Percentiles rank a stretch among this genome's conserved stretches.
phyloP scores from a whole-genome alignment of 139 green algal genomes.

The Yamagishiella unicocca region DNA sequence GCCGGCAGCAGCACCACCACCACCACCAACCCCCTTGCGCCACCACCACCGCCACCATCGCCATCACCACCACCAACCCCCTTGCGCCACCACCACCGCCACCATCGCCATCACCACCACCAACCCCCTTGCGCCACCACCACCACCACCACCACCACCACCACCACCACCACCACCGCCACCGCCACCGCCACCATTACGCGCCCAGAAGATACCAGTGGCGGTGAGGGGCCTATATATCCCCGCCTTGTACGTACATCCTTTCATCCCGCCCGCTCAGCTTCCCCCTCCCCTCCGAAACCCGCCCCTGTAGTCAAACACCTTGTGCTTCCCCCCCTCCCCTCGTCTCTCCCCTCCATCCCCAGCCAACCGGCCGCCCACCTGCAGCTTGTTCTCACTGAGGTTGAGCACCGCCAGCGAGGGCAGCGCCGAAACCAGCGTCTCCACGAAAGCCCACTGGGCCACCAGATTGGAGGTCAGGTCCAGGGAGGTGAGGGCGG shows the following conservation, averaged over 20 bases:
- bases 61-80: not conserved
- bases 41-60: not conserved
- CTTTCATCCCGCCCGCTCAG: too few species aligned
- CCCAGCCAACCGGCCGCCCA: conserved; percentile 28
- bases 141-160: not conserved
- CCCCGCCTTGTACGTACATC: too few species aligned
- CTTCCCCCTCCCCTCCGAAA: too few species aligned
- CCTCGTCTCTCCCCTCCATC: not conserved
- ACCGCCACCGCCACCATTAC: too few species aligned
- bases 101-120: not conserved
- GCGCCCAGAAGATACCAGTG: too few species aligned
- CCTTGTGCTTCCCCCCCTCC: too few species aligned
- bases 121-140: not conserved
- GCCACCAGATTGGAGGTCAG: conserved; percentile 81
- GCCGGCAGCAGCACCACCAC: not conserved
- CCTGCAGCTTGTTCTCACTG: conserved; percentile 66
- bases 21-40: not conserved
- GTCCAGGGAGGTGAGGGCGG: conserved; percentile 73
- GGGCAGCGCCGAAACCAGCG: conserved; percentile 62
- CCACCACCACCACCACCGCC: not conserved
- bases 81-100: not conserved
- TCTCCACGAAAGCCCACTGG: conserved; percentile 64
- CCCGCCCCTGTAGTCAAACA: too few species aligned
- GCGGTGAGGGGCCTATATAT: too few species aligned
- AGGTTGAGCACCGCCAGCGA: conserved; percentile 71